Percentiles rank a stretch among this genome's conserved stretches.
These are phyloP conservation scores for Prototheca wickerhamii DNA, from an alignment of 163 green algal genomes.

Conservation along the genomic window DNA sequence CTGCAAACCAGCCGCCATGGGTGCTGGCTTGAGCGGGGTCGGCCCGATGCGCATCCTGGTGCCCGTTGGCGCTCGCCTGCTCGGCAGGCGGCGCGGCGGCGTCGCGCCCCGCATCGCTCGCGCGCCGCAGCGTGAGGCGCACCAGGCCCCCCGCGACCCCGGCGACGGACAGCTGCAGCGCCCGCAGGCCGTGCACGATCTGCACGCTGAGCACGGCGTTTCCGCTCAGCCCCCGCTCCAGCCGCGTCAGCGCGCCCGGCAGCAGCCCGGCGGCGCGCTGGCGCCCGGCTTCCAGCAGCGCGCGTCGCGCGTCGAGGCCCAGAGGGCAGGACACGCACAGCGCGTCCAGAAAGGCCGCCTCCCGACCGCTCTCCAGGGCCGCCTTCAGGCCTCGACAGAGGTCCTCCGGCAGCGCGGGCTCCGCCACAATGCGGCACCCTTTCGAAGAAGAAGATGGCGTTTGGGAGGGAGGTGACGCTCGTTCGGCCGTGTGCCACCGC, in stretches of 20 bases:
- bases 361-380: slow-evolving; percentile 10
- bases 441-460: too few species aligned
- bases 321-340: slow-evolving; percentile 7
- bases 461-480: too few species aligned
- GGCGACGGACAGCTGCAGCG: neutral
- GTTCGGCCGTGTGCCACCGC: too few species aligned
- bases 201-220: neutral
- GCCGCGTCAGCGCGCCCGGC: slow-evolving; percentile 7
- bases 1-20: too few species aligned
- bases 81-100: too few species aligned
- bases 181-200: neutral
- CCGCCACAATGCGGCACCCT: neutral
- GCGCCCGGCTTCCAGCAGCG: neutral
- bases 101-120: neutral
- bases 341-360: slow-evolving; percentile 15
- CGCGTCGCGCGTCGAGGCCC: neutral
- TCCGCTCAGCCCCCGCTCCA: neutral
- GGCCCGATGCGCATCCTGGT: too few species aligned
- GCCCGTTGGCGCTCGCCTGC: too few species aligned
- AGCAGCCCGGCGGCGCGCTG: slow-evolving; percentile 13
- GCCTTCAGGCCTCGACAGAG: slow-evolving; percentile 2
- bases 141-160: neutral
- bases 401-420: slow-evolving; percentile 6
- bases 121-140: neutral
- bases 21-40: too few species aligned